Conservation (phyloP, 306 rosid genomes). For the Dalbergia cultrata region DNA sequence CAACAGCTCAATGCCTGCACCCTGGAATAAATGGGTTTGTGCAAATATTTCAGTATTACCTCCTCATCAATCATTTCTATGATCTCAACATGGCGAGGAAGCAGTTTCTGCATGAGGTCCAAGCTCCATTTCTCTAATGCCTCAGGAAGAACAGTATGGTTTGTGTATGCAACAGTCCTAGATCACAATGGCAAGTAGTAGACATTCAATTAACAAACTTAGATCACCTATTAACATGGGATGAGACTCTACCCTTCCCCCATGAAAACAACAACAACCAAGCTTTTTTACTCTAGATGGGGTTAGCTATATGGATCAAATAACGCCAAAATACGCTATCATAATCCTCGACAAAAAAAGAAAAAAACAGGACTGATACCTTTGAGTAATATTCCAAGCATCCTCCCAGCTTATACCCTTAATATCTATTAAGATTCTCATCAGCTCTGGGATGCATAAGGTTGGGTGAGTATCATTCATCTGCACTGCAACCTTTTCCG, state of each 20-base stretch:
- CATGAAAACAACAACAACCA: neutral
- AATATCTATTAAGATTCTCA: slow-evolving; percentile 87
- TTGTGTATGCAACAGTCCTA: slow-evolving; percentile 97
- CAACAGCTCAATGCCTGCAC: slow-evolving; percentile 36
- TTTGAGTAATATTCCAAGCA: slow-evolving; percentile 94
- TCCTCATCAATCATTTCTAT: slow-evolving; percentile 91
- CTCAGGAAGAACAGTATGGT: slow-evolving; percentile 98
- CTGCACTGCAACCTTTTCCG: slow-evolving; percentile 96
- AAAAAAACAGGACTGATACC: slow-evolving; percentile 51
- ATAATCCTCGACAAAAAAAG: neutral
- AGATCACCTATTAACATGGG: slow-evolving; percentile 26
- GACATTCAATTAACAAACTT: slow-evolving; percentile 44
- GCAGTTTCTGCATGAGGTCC: slow-evolving; percentile 87
- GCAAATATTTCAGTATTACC: slow-evolving; percentile 58
- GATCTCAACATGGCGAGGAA: slow-evolving; percentile 96
- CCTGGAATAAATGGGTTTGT: slow-evolving; percentile 8
- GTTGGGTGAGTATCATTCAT: slow-evolving; percentile 99
- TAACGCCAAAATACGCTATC: neutral
- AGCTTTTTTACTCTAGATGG: neutral
- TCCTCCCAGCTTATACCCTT: slow-evolving; percentile 91
- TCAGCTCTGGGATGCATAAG: slow-evolving; percentile 95
- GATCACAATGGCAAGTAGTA: slow-evolving; percentile 45
- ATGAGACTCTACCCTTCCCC: neutral
- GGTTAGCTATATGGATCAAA: neutral
- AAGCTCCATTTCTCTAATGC: slow-evolving; percentile 99